Conservation (phyloP, 2,329 filamentous ascomycete species). For the Talaromyces sp. region DNA sequence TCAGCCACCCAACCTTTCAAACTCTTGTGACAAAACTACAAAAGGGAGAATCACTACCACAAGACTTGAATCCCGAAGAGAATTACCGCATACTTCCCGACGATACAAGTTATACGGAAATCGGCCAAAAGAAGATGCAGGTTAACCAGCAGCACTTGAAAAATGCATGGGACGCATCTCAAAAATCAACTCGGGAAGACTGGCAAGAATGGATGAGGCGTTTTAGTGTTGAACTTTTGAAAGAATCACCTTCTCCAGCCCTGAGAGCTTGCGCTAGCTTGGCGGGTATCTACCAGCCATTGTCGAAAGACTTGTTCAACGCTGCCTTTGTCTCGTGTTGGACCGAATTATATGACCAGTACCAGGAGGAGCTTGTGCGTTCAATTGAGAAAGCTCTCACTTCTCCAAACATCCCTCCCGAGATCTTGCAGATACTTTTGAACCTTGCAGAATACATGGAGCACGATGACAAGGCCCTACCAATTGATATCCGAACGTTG, state of each 20-base stretch:
- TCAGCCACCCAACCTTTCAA: conserved; percentile 87
- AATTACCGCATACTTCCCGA: conserved; percentile 73
- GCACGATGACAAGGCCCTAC: conserved; percentile 95
- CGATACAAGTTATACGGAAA: conserved; percentile 76
- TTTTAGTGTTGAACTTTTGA: conserved; percentile 90
- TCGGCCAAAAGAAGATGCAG: conserved; percentile 86
- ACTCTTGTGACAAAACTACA: conserved; percentile 88
- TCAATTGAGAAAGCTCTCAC: conserved; percentile 95
- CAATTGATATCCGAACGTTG: conserved; percentile 92
- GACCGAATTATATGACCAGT: conserved; percentile 95
- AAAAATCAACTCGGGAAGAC: conserved; percentile 96
- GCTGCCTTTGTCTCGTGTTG: conserved; percentile 98
- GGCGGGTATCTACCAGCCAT: conserved; percentile 83
- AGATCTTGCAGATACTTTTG: conserved; percentile 87
- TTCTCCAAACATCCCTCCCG: conserved; percentile 90
- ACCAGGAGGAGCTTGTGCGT: conserved; percentile 91
- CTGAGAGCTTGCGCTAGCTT: conserved; percentile 87
- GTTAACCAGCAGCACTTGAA: conserved; percentile 98
- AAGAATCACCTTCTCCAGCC: conserved; percentile 94
- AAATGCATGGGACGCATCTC: conserved; percentile 92
- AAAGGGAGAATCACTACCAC: conserved; percentile 90
- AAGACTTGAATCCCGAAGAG: conserved; percentile 84
- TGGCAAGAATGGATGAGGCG: conserved; percentile 99
- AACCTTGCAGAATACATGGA: conserved; percentile 99
- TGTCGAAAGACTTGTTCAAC: conserved; percentile 94